Base-by-base conservation (phyloP, 805 yeast species). In the Metschnikowia kofuensis region DNA sequence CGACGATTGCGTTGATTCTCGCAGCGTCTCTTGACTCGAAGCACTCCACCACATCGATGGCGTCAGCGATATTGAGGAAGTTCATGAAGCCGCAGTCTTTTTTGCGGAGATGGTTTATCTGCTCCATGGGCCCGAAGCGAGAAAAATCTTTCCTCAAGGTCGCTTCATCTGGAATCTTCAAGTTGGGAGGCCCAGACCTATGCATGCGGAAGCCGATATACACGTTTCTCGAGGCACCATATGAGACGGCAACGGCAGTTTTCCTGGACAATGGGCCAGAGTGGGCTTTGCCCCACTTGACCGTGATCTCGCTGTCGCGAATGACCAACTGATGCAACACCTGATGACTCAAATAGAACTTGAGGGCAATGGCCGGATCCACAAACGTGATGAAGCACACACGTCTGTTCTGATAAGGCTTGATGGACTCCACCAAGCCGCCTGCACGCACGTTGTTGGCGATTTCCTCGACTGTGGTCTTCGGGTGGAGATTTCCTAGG, bases 201-300 rank as follows among this genome's bases (percentile, higher is more conserved):
- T 59, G 61, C 35, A 51, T 35, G 51, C 74, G 77, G 45, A 82
- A 66, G 35, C 92, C 90, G 50, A 87, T 80, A 63, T 87, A 87
- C 13, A 87, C 80, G 61, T 87, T 87, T 70, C 95, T 77, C 31
- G 87, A 80, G 2, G 91, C 92, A 30, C 91, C 90, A 2, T 79
- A 77, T 1, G 87, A 78, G 2, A 85, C 87, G 2, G 89, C 89
- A 40, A 78, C 64, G 0, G 82, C 69, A 38, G 87, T 74, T 1
- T 76, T 73, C 38, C 79, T 73, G 34, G 75, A 74, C 31, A 86
- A 59, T 0, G 86, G 83, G 1, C 91, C 90, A 13, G 85, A 72
- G 56, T 82, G 82, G 37, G 79, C 78, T 36, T 84, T 72, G 21
- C 77, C 89, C 92, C 92, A 87, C 11, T 87, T 87, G 35, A 87